Conservation (phyloP, 2,329 filamentous ascomycete species). For the Cladosporium phlei region DNA sequence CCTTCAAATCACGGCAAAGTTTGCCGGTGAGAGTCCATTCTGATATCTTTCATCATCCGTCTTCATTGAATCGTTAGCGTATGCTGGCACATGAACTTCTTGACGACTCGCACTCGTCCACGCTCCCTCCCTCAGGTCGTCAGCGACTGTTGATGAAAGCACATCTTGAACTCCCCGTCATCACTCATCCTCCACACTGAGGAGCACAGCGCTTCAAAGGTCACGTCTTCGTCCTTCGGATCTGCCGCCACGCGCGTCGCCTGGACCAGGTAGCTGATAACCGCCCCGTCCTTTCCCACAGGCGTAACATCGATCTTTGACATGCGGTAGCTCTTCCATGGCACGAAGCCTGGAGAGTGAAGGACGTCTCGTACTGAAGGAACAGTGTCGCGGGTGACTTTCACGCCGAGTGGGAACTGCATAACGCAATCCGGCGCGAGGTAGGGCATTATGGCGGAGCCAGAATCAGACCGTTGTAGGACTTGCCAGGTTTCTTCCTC, state of each 20-base stretch:
- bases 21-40: too few species aligned
- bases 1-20: too few species aligned
- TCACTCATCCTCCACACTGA: conserved; percentile 26
- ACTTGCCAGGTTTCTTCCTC: conserved; percentile 30
- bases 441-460: conserved; percentile 24
- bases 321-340: conserved; percentile 26
- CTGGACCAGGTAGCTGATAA: conserved; percentile 26
- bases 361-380: conserved; percentile 27
- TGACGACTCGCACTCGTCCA: not conserved
- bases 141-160: conserved; percentile 30
- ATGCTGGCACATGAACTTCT: not conserved
- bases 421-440: conserved; percentile 26
- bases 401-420: conserved; percentile 26
- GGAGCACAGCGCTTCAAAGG: conserved; percentile 28
- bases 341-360: conserved; percentile 25
- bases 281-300: conserved; percentile 23
- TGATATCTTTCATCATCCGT: too few species aligned
- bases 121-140: conserved; percentile 1
- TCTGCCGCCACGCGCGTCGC: conserved; percentile 22
- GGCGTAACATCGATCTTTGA: conserved; percentile 26
- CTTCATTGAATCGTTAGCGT: not conserved
- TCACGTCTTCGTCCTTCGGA: conserved; percentile 20
- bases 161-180: conserved; percentile 24
- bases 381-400: conserved; percentile 23
- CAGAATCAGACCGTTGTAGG: conserved; percentile 21